A percentile compares a stretch with the other conserved stretches of the same genome.
Conservation (phyloP, 305 asterid species). For the Solanum hybrid region DNA sequence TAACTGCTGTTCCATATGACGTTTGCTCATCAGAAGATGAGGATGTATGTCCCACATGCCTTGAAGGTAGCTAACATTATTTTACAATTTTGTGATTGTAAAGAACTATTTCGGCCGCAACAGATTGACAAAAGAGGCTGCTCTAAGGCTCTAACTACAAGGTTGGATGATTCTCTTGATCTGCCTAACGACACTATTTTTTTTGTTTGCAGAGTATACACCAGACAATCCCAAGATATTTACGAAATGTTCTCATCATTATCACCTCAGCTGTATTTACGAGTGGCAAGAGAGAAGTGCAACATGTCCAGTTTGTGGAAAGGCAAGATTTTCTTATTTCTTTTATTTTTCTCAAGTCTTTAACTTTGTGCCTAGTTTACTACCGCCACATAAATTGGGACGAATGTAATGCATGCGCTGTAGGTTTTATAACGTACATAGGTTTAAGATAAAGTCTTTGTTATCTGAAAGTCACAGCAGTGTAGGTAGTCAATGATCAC, state of each 20-base stretch:
- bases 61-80: slow-evolving; percentile 36
- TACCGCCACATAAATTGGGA: background rate
- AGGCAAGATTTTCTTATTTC: slow-evolving; percentile 30
- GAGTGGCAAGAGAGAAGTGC: slow-evolving; percentile 98
- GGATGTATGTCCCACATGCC: slow-evolving; percentile 62
- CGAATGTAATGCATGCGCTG: background rate
- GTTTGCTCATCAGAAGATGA: slow-evolving; percentile 25
- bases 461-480: background rate
- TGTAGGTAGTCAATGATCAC: background rate
- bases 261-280: slow-evolving; percentile 88
- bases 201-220: slow-evolving; percentile 52
- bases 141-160: background rate
- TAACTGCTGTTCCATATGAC: background rate
- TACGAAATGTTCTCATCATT: slow-evolving; percentile 79
- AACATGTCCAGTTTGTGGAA: slow-evolving; percentile 86
- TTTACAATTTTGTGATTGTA: background rate
- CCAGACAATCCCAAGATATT: slow-evolving; percentile 65
- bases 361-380: background rate
- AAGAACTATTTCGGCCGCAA: background rate
- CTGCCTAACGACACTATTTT: background rate
- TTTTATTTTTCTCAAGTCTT: background rate
- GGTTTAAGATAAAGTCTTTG: background rate
- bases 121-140: background rate
- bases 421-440: background rate
- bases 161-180: background rate